These are phyloP conservation scores for Fusarium sp. DNA, from an alignment of 2,329 filamentous ascomycete species.

Conservation along the genomic window DNA sequence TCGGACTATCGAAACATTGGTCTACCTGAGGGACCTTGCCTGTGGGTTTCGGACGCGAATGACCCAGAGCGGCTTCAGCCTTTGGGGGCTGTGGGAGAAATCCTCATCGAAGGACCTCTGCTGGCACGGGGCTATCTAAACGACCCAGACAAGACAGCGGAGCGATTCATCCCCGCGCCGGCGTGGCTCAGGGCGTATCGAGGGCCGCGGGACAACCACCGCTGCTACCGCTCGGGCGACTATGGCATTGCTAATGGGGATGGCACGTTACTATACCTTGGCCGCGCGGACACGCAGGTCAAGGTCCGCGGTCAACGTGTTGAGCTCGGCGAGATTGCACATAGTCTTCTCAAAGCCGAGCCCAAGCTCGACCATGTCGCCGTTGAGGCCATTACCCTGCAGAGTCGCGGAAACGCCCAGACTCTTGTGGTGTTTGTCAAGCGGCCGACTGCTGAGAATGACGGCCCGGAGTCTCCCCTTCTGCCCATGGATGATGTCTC, in stretches of 20 bases:
- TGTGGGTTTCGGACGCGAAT: neutral
- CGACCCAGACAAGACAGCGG: neutral
- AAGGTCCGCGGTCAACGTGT: neutral
- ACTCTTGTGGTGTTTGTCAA: neutral
- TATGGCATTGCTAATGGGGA: neutral
- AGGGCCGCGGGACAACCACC: neutral
- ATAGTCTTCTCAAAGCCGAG: neutral
- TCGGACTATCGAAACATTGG: neutral
- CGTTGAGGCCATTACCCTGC: neutral
- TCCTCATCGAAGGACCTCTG: neutral
- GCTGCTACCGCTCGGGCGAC: neutral
- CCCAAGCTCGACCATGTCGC: neutral
- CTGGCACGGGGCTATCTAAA: neutral
- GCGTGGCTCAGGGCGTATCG: neutral
- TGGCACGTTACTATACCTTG: neutral
- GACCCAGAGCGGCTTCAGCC: neutral
- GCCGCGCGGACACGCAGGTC: neutral
- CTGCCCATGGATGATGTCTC: neutral
- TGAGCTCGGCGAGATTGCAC: neutral
- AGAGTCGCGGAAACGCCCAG: neutral
- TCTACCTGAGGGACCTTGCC: neutral
- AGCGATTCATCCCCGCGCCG: neutral
- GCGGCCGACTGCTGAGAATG: neutral
- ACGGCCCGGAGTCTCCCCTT: neutral
- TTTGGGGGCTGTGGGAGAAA: neutral